Conservation (phyloP, 2,329 filamentous ascomycete species). For the Trichoderma asperellum region DNA sequence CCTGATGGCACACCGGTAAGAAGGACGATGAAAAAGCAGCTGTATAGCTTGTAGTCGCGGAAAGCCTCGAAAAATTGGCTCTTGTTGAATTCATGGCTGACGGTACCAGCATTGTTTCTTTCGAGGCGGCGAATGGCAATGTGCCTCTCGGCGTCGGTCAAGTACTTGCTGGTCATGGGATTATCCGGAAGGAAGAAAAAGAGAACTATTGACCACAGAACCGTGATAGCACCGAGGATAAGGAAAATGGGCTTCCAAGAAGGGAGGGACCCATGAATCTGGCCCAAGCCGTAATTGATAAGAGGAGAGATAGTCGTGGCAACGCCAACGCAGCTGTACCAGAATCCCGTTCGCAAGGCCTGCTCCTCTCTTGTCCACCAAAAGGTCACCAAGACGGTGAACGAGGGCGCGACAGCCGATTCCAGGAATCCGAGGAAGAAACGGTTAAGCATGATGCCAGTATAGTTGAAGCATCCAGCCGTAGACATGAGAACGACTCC, state of each 20-base stretch:
- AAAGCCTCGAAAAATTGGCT: constrained; percentile 15
- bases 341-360: constrained; percentile 1
- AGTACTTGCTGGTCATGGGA: constrained; percentile 4
- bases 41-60: constrained; percentile 16
- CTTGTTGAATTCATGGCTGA: constrained; percentile 14
- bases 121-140: constrained; percentile 1
- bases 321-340: constrained; percentile 17
- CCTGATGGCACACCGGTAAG: constrained; percentile 11
- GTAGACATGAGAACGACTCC: constrained; percentile 19
- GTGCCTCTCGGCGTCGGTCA: constrained; percentile 1
- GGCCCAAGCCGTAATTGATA: constrained; percentile 14
- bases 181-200: constrained; percentile 10
- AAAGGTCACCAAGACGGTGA: constrained; percentile 8
- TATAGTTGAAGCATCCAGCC: constrained; percentile 12
- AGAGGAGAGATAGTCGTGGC: constrained; percentile 15
- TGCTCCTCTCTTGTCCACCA: constrained; percentile 24
- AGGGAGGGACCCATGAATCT: constrained; percentile 8
- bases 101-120: constrained; percentile 6
- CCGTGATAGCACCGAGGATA: background rate
- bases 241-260: constrained; percentile 16
- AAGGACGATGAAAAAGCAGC: constrained; percentile 13
- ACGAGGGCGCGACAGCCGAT: background rate
- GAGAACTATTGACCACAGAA: constrained; percentile 9
- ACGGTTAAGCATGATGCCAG: constrained; percentile 15
- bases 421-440: constrained; percentile 13